Conservation (phyloP, 352 stramenopile species). For the Pythium utonaiense region DNA sequence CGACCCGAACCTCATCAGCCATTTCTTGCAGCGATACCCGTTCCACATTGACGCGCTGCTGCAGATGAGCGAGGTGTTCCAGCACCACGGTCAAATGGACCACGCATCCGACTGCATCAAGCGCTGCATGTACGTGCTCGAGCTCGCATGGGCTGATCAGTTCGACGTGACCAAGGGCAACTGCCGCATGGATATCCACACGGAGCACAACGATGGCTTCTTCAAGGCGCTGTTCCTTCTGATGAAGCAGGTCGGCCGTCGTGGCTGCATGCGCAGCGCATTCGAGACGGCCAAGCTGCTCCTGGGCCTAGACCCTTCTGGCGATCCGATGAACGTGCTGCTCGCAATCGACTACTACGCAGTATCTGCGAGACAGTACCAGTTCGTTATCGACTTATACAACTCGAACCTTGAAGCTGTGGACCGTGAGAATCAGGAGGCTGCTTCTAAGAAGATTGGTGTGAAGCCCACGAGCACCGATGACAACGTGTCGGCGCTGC, state of each 20-base stretch:
- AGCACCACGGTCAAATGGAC: slow-evolving; percentile 87
- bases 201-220: slow-evolving; percentile 75
- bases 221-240: slow-evolving; percentile 75
- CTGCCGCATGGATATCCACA: slow-evolving; percentile 78
- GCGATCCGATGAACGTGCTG: slow-evolving; percentile 79
- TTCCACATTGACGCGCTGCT: slow-evolving; percentile 84
- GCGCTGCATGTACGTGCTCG: slow-evolving; percentile 78
- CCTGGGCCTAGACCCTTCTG: slow-evolving; percentile 67
- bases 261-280: slow-evolving; percentile 79
- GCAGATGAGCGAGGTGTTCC: slow-evolving; percentile 86
- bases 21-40: slow-evolving; percentile 80
- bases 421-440: slow-evolving; percentile 30
- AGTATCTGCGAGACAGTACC: slow-evolving; percentile 68
- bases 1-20: slow-evolving; percentile 76
- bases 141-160: slow-evolving; percentile 79
- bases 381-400: slow-evolving; percentile 71
- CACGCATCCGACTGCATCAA: slow-evolving; percentile 83
- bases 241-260: slow-evolving; percentile 81
- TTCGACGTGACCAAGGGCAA: slow-evolving; percentile 80
- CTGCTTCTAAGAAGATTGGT: neutral
- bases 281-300: slow-evolving; percentile 80
- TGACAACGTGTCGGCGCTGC: slow-evolving; percentile 47
- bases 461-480: slow-evolving; percentile 1
- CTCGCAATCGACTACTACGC: slow-evolving; percentile 85
- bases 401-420: slow-evolving; percentile 56